phyloP scores from a whole-genome alignment of 306 rosid species.

The Albizia julibrissin region DNA sequence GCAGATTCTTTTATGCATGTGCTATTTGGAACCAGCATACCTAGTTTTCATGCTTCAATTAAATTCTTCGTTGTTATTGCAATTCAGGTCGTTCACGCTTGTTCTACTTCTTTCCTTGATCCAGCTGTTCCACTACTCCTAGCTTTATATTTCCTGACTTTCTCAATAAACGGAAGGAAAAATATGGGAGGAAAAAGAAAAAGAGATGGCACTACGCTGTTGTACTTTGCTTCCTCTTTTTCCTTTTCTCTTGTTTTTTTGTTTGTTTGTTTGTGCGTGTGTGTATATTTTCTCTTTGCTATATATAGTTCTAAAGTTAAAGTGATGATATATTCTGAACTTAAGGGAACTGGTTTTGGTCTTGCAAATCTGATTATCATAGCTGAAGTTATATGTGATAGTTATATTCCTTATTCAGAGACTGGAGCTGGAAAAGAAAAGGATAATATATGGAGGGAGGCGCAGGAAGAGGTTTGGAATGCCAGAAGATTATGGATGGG shows the following conservation, averaged over 20 bases:
- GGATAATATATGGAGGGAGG: constrained; percentile 78
- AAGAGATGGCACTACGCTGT: neutral
- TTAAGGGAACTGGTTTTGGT: constrained; percentile 5
- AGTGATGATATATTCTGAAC: constrained; percentile 16
- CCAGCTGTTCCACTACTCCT: neutral
- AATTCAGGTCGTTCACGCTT: neutral
- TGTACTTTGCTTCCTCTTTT: constrained; percentile 11
- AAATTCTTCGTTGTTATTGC: constrained; percentile 17
- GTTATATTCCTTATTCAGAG: constrained; percentile 50
- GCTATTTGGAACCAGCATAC: neutral
- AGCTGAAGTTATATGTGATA: constrained; percentile 6
- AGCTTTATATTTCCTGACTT: constrained; percentile 2
- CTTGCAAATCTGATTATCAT: constrained; percentile 8
- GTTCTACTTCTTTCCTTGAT: constrained; percentile 6
- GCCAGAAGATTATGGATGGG: constrained; percentile 99
- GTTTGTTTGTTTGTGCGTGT: neutral
- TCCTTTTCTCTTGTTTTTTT: neutral
- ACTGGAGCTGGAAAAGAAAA: constrained; percentile 87
- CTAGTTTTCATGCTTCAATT: constrained; percentile 9
- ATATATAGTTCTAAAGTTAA: neutral
- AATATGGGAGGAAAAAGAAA: neutral
- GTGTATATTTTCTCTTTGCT: neutral
- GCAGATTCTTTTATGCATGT: neutral
- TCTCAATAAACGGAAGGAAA: neutral
- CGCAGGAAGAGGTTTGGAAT: constrained; percentile 96